Conservation (phyloP, 73 alveolate species). For the Blepharisma japonicum region DNA sequence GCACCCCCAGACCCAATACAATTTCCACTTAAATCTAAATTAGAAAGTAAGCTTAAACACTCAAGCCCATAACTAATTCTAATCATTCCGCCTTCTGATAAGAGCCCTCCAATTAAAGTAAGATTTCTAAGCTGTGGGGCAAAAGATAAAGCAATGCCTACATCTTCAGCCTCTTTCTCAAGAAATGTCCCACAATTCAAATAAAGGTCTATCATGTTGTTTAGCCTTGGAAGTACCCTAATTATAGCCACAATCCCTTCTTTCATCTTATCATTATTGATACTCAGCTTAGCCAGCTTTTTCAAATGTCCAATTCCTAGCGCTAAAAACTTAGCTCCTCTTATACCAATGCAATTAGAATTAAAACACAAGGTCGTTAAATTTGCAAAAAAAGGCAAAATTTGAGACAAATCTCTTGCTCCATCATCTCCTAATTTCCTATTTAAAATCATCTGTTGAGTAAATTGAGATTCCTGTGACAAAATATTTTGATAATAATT, state of each 20-base stretch:
- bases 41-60: background rate
- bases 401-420: conserved; percentile 18
- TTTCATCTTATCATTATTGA: conserved; percentile 19
- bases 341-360: background rate
- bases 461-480: too few relatives aligned
- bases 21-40: conserved; percentile 11
- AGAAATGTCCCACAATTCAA: background rate
- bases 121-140: background rate
- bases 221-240: background rate
- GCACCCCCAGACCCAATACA: conserved; percentile 15
- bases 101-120: conserved; percentile 2
- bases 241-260: conserved; percentile 10
- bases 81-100: background rate
- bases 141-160: background rate
- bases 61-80: conserved; percentile 14
- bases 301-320: background rate
- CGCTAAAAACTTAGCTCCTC: conserved; percentile 16
- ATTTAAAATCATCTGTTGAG: background rate
- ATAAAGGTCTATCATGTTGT: background rate
- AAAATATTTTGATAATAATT: too few relatives aligned
- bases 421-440: conserved; percentile 31
- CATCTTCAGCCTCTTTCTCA: conserved; percentile 16
- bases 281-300: conserved; percentile 8
- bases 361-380: background rate
- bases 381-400: conserved; percentile 19